Percentiles rank a stretch among this genome's conserved stretches.
Conservation (phyloP, 208 protist genomes). For the Acanthamoeba rhysodes region DNA sequence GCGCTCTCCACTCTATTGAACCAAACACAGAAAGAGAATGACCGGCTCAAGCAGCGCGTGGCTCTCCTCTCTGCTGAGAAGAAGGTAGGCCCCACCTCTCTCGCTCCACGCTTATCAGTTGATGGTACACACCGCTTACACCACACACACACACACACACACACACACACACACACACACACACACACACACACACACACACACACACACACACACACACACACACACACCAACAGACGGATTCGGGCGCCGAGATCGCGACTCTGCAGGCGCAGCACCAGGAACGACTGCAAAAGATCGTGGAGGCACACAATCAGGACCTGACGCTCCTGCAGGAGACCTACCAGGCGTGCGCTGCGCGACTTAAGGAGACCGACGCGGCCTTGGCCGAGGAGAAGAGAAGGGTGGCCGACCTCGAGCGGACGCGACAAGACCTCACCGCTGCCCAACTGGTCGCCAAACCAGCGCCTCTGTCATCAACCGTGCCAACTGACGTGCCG, state of each 20-base stretch:
- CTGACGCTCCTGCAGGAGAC: not conserved
- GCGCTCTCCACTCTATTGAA: not conserved
- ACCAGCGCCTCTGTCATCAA: not conserved
- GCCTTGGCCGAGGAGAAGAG: not conserved
- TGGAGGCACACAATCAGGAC: conserved; percentile 4
- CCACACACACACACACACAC: not conserved
- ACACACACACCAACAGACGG: not conserved
- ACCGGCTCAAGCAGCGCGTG: not conserved
- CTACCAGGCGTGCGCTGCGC: not conserved
- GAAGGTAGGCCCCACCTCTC: not conserved
- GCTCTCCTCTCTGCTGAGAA: not conserved
- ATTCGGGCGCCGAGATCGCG: not conserved
- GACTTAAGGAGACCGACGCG: not conserved
- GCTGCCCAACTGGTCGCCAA: not conserved
- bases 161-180: no score
- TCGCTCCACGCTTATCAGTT: no score
- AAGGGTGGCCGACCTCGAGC: not conserved
- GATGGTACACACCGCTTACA: not conserved
- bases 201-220: no score
- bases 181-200: no score
- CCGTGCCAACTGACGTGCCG: not conserved
- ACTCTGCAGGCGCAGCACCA: not conserved
- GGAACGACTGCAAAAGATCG: not conserved
- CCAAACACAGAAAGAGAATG: not conserved
- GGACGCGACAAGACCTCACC: not conserved